phyloP scores from a whole-genome alignment of 2,329 filamentous ascomycete genomes.

The Claviceps cyperi region DNA sequence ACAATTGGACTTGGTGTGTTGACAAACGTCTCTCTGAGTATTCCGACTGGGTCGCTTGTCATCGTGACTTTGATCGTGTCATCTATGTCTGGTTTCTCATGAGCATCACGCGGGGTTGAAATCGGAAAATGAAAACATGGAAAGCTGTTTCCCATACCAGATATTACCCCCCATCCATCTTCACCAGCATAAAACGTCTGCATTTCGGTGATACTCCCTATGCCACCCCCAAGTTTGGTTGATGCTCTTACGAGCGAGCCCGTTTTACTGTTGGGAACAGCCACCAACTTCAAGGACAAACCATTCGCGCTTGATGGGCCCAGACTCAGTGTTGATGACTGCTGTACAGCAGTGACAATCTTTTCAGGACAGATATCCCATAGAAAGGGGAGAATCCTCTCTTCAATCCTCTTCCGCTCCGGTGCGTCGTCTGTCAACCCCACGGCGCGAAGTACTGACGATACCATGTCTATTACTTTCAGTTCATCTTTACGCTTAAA shows the following conservation, averaged over 20 bases:
- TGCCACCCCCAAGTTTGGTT: conserved; percentile 35
- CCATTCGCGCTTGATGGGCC: conserved; percentile 60
- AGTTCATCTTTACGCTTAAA: conserved; percentile 60
- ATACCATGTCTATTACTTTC: conserved; percentile 52
- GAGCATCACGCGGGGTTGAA: not conserved
- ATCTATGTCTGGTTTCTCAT: conserved; percentile 53
- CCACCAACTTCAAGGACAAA: conserved; percentile 50
- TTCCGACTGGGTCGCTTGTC: conserved; percentile 66
- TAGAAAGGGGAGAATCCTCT: conserved; percentile 62
- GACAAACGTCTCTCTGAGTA: conserved; percentile 72
- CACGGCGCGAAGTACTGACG: conserved; percentile 53
- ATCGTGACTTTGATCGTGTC: conserved; percentile 90
- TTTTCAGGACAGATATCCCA: conserved; percentile 60
- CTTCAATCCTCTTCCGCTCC: conserved; percentile 44
- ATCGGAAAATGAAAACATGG: not conserved
- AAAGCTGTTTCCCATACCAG: conserved; percentile 29
- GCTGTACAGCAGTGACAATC: conserved; percentile 49
- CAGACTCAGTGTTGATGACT: conserved; percentile 34
- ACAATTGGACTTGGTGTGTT: conserved; percentile 54
- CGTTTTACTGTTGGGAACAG: conserved; percentile 30
- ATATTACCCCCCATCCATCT: conserved; percentile 74
- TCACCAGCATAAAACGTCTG: conserved; percentile 61
- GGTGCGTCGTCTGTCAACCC: conserved; percentile 48
- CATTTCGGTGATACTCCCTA: conserved; percentile 44
- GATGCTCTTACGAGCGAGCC: conserved; percentile 31